phyloP scores from a whole-genome alignment of 2,329 filamentous ascomycete species.

The Botrytis fabae region DNA sequence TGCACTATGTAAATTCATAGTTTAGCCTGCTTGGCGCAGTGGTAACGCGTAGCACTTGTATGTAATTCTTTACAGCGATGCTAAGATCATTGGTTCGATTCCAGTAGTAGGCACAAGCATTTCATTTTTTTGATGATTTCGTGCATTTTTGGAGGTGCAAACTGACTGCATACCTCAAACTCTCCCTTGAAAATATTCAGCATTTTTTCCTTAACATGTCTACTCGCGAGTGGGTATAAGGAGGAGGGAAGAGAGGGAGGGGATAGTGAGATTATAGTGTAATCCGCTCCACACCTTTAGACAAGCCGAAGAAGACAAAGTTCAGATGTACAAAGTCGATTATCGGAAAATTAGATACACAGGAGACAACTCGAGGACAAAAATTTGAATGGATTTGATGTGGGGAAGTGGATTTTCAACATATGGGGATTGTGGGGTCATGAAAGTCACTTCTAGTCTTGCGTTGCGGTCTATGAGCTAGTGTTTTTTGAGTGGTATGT shows the following conservation, averaged over 20 bases:
- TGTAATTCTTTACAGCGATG: neutral
- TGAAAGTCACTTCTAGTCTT: neutral
- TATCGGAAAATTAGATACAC: too few relatives aligned
- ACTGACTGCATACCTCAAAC: neutral
- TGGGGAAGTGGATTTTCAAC: neutral
- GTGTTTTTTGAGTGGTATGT: neutral
- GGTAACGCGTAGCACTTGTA: slow-evolving; percentile 21
- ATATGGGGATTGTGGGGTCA: neutral
- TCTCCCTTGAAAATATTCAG: neutral
- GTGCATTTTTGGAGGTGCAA: neutral
- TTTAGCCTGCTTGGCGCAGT: slow-evolving; percentile 5
- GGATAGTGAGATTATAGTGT: neutral
- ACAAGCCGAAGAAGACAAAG: neutral
- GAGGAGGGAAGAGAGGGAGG: accelerated
- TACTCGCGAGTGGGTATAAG: accelerated
- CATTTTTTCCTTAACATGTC: accelerated
- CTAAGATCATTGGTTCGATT: slow-evolving; percentile 18
- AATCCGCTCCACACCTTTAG: neutral
- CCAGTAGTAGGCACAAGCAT: neutral
- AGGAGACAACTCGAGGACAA: neutral
- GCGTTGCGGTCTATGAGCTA: neutral
- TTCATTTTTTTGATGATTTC: neutral
- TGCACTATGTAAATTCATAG: accelerated
- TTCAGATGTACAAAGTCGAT: neutral
- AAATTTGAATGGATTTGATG: neutral